Evolutionary conservation across 176 grass and related monocot species (phyloP), one percentile per base, ranked within the genome.

Genomic region (Hordeum marinum): DNA sequence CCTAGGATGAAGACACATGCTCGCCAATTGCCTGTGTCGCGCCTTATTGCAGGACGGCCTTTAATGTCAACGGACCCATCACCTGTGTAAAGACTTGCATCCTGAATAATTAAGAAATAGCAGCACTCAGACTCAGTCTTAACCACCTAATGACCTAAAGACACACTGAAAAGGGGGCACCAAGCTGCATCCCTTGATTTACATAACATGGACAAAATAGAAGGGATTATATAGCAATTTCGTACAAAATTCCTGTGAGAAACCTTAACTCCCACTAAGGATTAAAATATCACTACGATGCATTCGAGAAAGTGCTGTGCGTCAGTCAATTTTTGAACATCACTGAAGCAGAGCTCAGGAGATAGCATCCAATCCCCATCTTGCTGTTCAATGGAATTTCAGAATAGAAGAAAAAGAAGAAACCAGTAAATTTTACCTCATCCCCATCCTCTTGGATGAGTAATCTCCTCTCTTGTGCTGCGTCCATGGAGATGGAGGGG

Each of bases 1-100:
- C 92, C 92, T 85, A 92, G 78, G 69, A 94, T 94, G 82, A 87
- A 93, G 48, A 71, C 68, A 41, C 88, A 93, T 35, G 93, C 87
- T 84, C 80, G 82, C 93, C 90, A 92, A 85, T 92, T 84, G 55
- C 93, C 93, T 21, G 93, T 92, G 55, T 52, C 27, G 10, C 11
- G 23, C 85, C 90, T 92, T 60, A 68, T 73, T 37, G 86, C 85
- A 58, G 90, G 88, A 26, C 5, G 14, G 13, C 90, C 90, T 81
- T 86, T 80, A 21, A 90, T 63, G 75, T 90, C 88, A 72, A 92
- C 64, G 18, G 90, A 92, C 35, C 90, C 88, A 86, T 94, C 93
- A 68, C 93, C 90, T 54, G 90, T 90, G 65, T 86, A 88, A 24
- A 60, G 52, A 69, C 37, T 36, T 4, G 17, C 35, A 82, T 87